These are phyloP conservation scores for Zygosaccharomyces kombuchaensis DNA, from an alignment of 805 yeast species.

Conservation along the genomic window DNA sequence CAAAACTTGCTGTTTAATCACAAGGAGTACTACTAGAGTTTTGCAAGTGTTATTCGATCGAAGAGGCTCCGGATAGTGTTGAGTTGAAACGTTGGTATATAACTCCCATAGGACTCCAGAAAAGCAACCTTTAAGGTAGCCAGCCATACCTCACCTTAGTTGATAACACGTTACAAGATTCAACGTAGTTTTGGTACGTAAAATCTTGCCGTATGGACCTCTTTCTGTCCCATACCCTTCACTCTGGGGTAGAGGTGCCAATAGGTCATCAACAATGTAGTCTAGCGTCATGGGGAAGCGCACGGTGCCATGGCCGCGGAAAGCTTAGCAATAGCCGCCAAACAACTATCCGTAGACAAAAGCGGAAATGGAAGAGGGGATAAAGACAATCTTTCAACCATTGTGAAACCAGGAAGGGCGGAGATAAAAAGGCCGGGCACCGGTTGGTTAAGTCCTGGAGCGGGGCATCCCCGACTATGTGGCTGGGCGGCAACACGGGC, in stretches of 20 bases:
- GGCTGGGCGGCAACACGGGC: too few relatives aligned
- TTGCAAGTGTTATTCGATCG: constrained; percentile 61
- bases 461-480: too few relatives aligned
- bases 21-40: constrained; percentile 49
- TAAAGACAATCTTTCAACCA: too few relatives aligned
- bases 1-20: constrained; percentile 63
- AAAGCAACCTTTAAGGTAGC: constrained; percentile 41
- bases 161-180: constrained; percentile 37
- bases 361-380: too few relatives aligned
- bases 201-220: constrained; percentile 95
- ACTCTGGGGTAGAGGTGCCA: constrained; percentile 69
- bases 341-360: too few relatives aligned
- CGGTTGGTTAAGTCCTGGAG: too few relatives aligned
- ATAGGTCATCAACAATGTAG: constrained; percentile 60
- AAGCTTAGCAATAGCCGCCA: too few relatives aligned
- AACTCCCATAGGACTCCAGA: constrained; percentile 36
- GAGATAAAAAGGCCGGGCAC: too few relatives aligned
- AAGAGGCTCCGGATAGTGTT: constrained; percentile 37
- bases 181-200: constrained; percentile 80
- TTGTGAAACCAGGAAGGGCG: too few relatives aligned
- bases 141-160: constrained; percentile 45
- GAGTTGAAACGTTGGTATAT: constrained; percentile 43
- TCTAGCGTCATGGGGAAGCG: too few relatives aligned
- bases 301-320: too few relatives aligned
- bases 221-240: constrained; percentile 97